Percentiles rank a stretch among this genome's conserved stretches.
Evolutionary conservation across 768 basidiomycete genomes (phyloP).

Genomic region (Sporobolomyces roseus): DNA sequence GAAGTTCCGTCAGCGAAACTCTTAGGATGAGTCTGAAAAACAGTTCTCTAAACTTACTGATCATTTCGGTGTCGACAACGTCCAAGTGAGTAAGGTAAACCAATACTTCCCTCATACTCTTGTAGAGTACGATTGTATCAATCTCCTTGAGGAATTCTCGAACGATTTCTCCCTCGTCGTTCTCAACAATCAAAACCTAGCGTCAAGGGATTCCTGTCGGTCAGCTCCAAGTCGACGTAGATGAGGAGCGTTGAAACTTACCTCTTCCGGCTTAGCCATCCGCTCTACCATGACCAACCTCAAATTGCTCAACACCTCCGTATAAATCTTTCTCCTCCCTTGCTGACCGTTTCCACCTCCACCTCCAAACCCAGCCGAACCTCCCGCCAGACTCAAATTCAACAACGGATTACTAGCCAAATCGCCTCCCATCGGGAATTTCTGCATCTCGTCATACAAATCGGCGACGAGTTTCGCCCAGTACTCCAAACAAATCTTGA

Average conservation of each 20-base stretch:
- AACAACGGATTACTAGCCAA: slow-evolving; percentile 69
- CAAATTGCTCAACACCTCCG: slow-evolving; percentile 88
- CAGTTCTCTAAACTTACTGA: slow-evolving; percentile 52
- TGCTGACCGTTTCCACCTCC: slow-evolving; percentile 51
- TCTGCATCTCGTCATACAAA: slow-evolving; percentile 94
- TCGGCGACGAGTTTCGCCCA: slow-evolving; percentile 94
- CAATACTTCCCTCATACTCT: slow-evolving; percentile 94
- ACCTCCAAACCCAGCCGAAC: slow-evolving; percentile 48
- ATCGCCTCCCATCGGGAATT: slow-evolving; percentile 64
- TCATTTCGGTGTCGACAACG: slow-evolving; percentile 90
- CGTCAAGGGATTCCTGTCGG: neutral
- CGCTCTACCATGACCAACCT: slow-evolving; percentile 93
- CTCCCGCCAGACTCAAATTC: slow-evolving; percentile 72
- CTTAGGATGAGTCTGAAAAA: slow-evolving; percentile 28
- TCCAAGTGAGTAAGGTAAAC: slow-evolving; percentile 98
- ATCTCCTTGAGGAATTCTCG: slow-evolving; percentile 87
- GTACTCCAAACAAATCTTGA: slow-evolving; percentile 98
- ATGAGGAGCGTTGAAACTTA: slow-evolving; percentile 45
- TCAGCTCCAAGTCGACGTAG: neutral
- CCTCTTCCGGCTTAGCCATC: slow-evolving; percentile 99
- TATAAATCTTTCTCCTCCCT: slow-evolving; percentile 88
- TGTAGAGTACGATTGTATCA: slow-evolving; percentile 98
- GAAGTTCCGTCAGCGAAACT: neutral
- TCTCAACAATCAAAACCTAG: slow-evolving; percentile 95
- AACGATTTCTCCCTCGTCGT: slow-evolving; percentile 98